Percentiles rank a stretch among this genome's conserved stretches.
Evolutionary conservation across 2,329 filamentous ascomycete species (phyloP).

Genomic region (Ceratocystiopsis brevicomis): DNA sequence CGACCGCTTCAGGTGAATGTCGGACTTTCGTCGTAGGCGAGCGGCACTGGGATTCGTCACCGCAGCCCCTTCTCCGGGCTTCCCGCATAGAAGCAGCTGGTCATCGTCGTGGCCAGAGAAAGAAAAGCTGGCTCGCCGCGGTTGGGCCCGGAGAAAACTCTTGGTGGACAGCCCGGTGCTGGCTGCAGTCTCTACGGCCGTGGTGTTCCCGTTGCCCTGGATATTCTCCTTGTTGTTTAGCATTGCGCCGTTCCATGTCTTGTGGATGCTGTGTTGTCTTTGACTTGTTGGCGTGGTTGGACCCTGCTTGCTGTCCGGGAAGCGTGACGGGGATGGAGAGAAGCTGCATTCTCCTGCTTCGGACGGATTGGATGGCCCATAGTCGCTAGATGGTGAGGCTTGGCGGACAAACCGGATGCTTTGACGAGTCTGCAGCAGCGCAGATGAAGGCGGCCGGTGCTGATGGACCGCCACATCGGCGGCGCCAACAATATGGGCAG

Average conservation of each 20-base stretch:
- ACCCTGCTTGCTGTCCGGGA: not conserved
- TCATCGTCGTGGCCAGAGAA: constrained; percentile 11
- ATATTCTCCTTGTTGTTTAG: constrained; percentile 6
- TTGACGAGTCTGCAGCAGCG: constrained; percentile 23
- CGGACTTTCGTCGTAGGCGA: too few relatives aligned
- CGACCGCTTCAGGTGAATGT: too few relatives aligned
- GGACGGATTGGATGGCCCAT: too few relatives aligned
- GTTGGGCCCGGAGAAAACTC: not conserved
- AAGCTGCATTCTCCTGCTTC: too few relatives aligned
- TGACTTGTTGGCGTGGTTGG: not conserved
- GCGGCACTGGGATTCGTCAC: too few relatives aligned
- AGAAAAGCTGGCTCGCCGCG: not conserved
- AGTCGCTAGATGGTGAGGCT: not conserved
- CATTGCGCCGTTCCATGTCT: constrained; percentile 3
- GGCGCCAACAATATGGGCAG: not conserved
- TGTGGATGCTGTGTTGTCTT: constrained; percentile 2
- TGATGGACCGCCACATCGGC: too few relatives aligned
- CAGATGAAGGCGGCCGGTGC: not conserved
- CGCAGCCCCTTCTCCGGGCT: too few relatives aligned
- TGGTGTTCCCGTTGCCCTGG: too few relatives aligned
- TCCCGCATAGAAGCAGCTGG: not conserved
- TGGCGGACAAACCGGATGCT: constrained; percentile 34
- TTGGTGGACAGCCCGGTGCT: not conserved
- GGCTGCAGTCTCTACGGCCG: too few relatives aligned
- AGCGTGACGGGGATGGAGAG: too few relatives aligned